phyloP scores from a whole-genome alignment of 768 basidiomycete genomes.

The Nidula microcarpa region DNA sequence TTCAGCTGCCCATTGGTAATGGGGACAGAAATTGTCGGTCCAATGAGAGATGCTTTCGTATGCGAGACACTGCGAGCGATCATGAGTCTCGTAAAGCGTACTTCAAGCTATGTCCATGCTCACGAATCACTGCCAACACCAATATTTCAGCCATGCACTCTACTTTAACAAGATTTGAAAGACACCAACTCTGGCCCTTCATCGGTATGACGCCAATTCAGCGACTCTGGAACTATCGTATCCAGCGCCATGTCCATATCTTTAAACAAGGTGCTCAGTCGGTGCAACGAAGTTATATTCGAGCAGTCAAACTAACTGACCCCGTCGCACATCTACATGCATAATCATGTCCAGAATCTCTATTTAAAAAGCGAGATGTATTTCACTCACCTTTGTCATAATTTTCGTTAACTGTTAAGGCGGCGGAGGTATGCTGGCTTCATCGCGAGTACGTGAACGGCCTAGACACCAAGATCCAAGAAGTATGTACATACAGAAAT shows the following conservation, averaged over 20 bases:
- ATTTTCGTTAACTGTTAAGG: slow-evolving; percentile 86
- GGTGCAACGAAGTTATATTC: neutral
- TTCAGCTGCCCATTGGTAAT: slow-evolving; percentile 77
- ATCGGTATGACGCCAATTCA: slow-evolving; percentile 84
- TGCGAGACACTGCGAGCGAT: slow-evolving; percentile 70
- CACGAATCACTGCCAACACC: too few species aligned
- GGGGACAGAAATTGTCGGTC: slow-evolving; percentile 77
- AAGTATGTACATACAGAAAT: slow-evolving; percentile 61
- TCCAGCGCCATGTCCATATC: slow-evolving; percentile 97
- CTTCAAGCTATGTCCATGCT: too few species aligned
- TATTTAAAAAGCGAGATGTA: too few species aligned
- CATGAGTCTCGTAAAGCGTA: too few species aligned
- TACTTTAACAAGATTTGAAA: too few species aligned
- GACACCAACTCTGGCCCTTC: slow-evolving; percentile 92
- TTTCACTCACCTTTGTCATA: slow-evolving; percentile 60
- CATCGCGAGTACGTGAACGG: neutral
- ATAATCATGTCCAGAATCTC: too few species aligned
- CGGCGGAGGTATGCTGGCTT: slow-evolving; percentile 70
- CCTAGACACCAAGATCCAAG: neutral
- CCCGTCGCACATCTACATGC: slow-evolving; percentile 44
- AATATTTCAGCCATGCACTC: too few species aligned
- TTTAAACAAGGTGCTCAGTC: slow-evolving; percentile 17
- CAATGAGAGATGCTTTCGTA: slow-evolving; percentile 85
- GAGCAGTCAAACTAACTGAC: slow-evolving; percentile 13
- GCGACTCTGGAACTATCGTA: slow-evolving; percentile 77